phyloP scores from a whole-genome alignment of 768 basidiomycete genomes.

The Podaxis pistillaris region DNA sequence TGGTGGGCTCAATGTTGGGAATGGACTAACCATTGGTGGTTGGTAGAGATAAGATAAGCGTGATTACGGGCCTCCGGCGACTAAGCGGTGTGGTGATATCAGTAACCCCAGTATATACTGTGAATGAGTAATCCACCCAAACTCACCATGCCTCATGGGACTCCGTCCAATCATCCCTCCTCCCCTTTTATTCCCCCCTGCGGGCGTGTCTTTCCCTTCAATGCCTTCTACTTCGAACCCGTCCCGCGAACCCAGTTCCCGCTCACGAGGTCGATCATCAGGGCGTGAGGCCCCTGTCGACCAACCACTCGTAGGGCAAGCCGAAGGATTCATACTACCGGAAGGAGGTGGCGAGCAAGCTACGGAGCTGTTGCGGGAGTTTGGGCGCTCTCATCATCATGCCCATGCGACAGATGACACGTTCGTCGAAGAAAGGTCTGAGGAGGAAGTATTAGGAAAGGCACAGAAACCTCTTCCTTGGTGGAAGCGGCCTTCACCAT shows the following conservation, averaged over 20 bases:
- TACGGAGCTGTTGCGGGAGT: constrained; percentile 44
- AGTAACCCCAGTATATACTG: not conserved
- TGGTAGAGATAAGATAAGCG: constrained; percentile 29
- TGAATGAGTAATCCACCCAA: constrained; percentile 12
- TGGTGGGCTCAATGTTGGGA: constrained; percentile 14
- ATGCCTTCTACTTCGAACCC: constrained; percentile 5
- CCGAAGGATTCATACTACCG: constrained; percentile 39
- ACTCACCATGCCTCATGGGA: not conserved
- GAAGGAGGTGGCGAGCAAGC: constrained; percentile 46
- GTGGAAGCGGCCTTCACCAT: constrained; percentile 74
- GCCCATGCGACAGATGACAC: constrained; percentile 12
- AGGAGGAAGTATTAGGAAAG: constrained; percentile 24
- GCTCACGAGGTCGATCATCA: not conserved
- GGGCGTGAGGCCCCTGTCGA: constrained; percentile 10
- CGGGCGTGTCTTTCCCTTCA: not conserved
- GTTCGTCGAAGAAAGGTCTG: constrained; percentile 24
- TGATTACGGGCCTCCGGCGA: not conserved
- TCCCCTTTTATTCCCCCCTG: not conserved
- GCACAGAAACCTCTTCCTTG: constrained; percentile 47
- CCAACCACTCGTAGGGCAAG: constrained; percentile 26
- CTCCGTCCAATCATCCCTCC: not conserved
- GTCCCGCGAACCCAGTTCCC: not conserved
- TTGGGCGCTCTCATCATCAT: constrained; percentile 39
- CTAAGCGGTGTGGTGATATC: not conserved
- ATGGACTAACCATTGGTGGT: constrained; percentile 33